These are phyloP conservation scores for Sherardia arvensis DNA, from an alignment of 257 asterid species.

Conservation along the genomic window DNA sequence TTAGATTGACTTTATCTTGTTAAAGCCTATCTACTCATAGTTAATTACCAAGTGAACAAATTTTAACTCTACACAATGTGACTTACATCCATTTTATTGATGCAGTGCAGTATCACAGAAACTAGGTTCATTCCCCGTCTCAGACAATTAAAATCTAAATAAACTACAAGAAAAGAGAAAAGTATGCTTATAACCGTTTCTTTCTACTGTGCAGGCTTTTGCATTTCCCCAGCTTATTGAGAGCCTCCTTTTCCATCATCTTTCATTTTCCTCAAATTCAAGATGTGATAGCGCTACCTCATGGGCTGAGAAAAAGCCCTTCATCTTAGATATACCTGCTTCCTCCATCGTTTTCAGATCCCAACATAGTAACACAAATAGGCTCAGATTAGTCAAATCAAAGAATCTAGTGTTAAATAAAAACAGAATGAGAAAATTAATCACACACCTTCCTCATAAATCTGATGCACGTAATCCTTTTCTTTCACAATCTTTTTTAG, in stretches of 20 bases:
- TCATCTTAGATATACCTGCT: constrained; percentile 9
- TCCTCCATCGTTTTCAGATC: constrained; percentile 12
- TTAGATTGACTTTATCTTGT: too few species aligned
- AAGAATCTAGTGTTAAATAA: too few species aligned
- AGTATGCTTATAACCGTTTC: too few species aligned
- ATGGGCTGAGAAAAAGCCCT: constrained; percentile 7
- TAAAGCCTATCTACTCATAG: too few species aligned
- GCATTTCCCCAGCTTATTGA: constrained; percentile 15
- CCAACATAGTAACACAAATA: not conserved
- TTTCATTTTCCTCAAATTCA: constrained; percentile 4
- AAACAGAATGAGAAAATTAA: not conserved
- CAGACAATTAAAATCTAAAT: too few species aligned
- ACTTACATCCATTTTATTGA: too few species aligned
- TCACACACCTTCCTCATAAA: constrained; percentile 17
- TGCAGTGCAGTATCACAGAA: too few species aligned
- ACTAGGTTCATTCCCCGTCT: too few species aligned
- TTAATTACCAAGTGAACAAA: too few species aligned
- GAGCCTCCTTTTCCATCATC: constrained; percentile 33
- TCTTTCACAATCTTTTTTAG: not conserved
- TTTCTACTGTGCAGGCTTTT: constrained; percentile 23
- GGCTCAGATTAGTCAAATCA: not conserved
- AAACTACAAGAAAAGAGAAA: too few species aligned
- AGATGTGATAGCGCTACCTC: constrained; percentile 2
- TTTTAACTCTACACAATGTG: too few species aligned
- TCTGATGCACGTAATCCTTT: constrained; percentile 12